Percentiles rank a stretch among this genome's conserved stretches.
Conservation (phyloP, 2,329 filamentous ascomycete genomes). For the Byssothecium circinans region DNA sequence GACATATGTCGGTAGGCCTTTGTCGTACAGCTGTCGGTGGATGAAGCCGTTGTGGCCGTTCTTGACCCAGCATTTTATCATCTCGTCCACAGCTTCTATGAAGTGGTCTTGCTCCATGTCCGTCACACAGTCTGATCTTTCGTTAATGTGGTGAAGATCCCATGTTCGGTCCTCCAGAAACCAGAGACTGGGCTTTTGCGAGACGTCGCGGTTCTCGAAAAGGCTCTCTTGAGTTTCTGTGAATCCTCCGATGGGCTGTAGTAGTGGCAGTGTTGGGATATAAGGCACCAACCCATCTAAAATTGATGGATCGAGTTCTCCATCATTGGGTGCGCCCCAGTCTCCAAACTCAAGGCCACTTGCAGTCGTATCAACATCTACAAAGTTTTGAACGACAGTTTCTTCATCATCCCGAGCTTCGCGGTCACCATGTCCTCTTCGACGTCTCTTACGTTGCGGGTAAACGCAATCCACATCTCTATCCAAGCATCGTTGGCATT, state of each 20-base stretch:
- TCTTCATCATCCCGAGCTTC: neutral
- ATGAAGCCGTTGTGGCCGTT: conserved; percentile 3
- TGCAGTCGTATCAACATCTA: neutral
- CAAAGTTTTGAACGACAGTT: no score
- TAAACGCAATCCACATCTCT: conserved; percentile 4
- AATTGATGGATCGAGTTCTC: neutral
- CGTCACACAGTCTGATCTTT: neutral
- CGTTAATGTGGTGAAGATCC: neutral
- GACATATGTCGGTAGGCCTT: neutral
- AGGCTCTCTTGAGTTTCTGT: neutral
- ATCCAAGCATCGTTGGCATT: conserved; percentile 1
- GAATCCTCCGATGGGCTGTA: neutral
- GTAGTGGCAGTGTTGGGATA: neutral
- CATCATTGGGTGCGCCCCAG: neutral
- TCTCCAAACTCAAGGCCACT: neutral
- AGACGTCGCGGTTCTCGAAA: neutral
- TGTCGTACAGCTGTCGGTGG: conserved; percentile 1
- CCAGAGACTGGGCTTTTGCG: neutral
- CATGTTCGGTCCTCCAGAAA: conserved; percentile 1
- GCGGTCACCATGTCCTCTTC: neutral
- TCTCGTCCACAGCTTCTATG: neutral
- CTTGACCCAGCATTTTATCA: conserved; percentile 1
- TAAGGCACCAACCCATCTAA: neutral
- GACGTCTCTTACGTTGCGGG: neutral
- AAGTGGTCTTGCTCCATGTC: neutral